These are phyloP conservation scores for Hansfordia pulvinata DNA, from an alignment of 2,329 filamentous ascomycete genomes.

Conservation along the genomic window DNA sequence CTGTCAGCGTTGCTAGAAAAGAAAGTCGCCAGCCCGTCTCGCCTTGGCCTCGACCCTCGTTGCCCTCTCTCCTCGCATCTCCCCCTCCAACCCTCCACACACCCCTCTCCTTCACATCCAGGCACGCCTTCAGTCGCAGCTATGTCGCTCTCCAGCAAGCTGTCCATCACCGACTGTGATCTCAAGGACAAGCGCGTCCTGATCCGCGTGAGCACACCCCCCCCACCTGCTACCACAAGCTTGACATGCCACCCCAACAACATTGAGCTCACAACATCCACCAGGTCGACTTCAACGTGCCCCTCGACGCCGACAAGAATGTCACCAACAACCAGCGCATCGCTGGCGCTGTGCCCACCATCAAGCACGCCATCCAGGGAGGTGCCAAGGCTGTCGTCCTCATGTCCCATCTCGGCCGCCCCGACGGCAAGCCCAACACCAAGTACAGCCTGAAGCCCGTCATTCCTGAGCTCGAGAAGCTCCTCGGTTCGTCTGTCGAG, in stretches of 20 bases:
- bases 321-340: constrained; percentile 99
- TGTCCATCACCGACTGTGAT: constrained; percentile 91
- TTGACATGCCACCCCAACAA: too few relatives aligned
- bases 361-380: constrained; percentile 84
- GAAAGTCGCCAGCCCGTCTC: too few relatives aligned
- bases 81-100: constrained; percentile 5
- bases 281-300: constrained; percentile 99
- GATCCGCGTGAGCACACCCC: constrained; percentile 67
- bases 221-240: background rate
- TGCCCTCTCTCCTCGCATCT: too few relatives aligned
- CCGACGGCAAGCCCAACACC: constrained; percentile 74
- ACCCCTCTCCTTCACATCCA: constrained; percentile 6
- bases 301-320: constrained; percentile 82
- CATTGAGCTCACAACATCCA: background rate
- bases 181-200: constrained; percentile 97
- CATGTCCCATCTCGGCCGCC: constrained; percentile 97
- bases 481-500: constrained; percentile 69
- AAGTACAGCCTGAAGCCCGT: constrained; percentile 96
- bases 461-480: constrained; percentile 81
- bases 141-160: constrained; percentile 99
- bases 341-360: constrained; percentile 85
- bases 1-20: too few relatives aligned
- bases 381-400: constrained; percentile 86
- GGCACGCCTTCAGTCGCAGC: constrained; percentile 18
- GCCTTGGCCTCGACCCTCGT: too few relatives aligned